Evolutionary conservation across 2,329 filamentous ascomycete genomes (phyloP), one percentile per base, ranked within the genome.

Genomic region (Stenocarpella maydis): DNA sequence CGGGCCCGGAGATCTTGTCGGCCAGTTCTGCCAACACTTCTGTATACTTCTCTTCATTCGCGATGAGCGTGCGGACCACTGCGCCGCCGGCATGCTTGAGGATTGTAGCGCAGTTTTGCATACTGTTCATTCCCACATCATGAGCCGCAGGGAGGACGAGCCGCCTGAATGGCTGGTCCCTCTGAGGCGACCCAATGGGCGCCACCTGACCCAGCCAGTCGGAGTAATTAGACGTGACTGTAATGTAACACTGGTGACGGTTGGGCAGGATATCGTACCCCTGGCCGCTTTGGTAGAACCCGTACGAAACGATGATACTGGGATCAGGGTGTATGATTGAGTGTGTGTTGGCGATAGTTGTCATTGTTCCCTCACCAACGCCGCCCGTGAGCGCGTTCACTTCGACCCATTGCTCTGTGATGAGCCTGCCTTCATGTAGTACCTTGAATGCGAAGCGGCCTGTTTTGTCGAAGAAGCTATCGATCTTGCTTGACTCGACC

Each of bases 61-160:
- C 60, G 66, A 78, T 65, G 66, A 79, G 68, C 24, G 72, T 72
- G 14, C 69, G 64, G 8, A 78, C 74, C 9, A 78, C 74, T 52
- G 77, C 78, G 34, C 74, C 74, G 39, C 78, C 77, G 8, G 79
- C 77, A 28, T 81, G 78, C 15, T 76, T 72, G 10, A 86, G 77
- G 1, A 86, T 75, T 0, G 78, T 77, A 31, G 79, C 73, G 28
- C 78, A 77, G 60, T 76, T 83, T 10, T 80, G 73, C 83, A 86
- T 83, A 74, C 77, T 84, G 75, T 86, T 86, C 84, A 86, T 86
- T 31, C 84, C 84, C 17, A 82, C 80, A 71, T 86, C 84, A 74
- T 86, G 84, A 0, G 81, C 77, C 1, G 80, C 78, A 0, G 84
- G 82, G 1, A 86, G 78, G 1, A 85, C 82, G 66, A 85, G 77